Evolutionary conservation across 164 flowering plant species (phyloP).

Genomic region (Dillenia turbinata): DNA sequence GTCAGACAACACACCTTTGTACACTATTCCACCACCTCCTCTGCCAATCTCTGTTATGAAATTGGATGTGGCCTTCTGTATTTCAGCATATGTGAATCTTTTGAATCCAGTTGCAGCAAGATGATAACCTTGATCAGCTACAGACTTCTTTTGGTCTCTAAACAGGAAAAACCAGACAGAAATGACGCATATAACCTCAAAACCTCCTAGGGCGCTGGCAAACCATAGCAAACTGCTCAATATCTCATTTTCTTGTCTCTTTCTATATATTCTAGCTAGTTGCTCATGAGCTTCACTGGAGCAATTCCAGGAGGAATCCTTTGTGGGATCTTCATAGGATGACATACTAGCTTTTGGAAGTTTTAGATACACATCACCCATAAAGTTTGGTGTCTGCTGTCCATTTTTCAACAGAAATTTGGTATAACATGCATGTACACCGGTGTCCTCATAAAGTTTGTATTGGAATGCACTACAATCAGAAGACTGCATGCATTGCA

Average conservation of each 20-base stretch:
- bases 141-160: background rate
- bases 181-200: constrained; percentile 12
- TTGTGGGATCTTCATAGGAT: background rate
- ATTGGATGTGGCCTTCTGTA: constrained; percentile 17
- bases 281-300: background rate
- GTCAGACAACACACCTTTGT: constrained; percentile 19
- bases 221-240: constrained; percentile 9
- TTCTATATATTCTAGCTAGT: constrained; percentile 1
- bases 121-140: constrained; percentile 3
- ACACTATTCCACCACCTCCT: constrained; percentile 25
- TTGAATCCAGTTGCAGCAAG: constrained; percentile 10
- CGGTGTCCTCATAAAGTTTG: background rate
- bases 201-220: constrained; percentile 7
- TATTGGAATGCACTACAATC: constrained; percentile 20
- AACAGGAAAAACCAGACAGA: constrained; percentile 13
- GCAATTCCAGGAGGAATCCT: constrained; percentile 1
- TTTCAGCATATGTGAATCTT: constrained; percentile 24
- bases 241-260: background rate
- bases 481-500: constrained; percentile 11
- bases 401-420: too few relatives aligned
- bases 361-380: constrained; percentile 9
- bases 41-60: constrained; percentile 22
- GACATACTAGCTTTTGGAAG: constrained; percentile 5
- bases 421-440: background rate
- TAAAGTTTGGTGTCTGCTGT: background rate